phyloP scores from a whole-genome alignment of 208 protist species.

The Trypanosomatidae sp. region DNA sequence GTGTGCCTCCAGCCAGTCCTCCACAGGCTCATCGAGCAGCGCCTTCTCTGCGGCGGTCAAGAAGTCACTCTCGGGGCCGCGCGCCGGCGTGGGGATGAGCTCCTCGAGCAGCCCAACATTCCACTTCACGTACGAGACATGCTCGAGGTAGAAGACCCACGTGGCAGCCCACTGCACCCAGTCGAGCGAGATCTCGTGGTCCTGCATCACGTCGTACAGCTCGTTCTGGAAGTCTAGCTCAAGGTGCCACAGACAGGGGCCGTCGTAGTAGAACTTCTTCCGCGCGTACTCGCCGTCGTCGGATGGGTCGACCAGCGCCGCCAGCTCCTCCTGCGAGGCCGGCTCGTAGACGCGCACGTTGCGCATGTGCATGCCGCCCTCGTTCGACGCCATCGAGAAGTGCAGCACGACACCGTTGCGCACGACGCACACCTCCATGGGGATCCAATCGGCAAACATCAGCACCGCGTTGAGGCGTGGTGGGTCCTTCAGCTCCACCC shows the following conservation, averaged over 20 bases:
- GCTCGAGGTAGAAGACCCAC: constrained; percentile 83
- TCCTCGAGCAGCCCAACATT: constrained; percentile 55
- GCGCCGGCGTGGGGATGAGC: constrained; percentile 52
- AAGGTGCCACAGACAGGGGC: constrained; percentile 81
- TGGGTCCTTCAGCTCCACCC: constrained; percentile 62
- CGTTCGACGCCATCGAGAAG: constrained; percentile 73
- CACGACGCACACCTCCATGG: constrained; percentile 70
- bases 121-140: constrained; percentile 68
- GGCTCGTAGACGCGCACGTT: constrained; percentile 78
- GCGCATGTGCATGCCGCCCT: constrained; percentile 86
- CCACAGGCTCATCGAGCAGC: constrained; percentile 47
- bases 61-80: constrained; percentile 74
- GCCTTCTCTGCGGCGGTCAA: constrained; percentile 46
- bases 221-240: constrained; percentile 83
- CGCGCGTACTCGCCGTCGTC: constrained; percentile 57
- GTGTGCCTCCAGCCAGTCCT: constrained; percentile 51
- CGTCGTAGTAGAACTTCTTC: constrained; percentile 77
- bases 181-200: constrained; percentile 72
- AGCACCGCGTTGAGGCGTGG: constrained; percentile 63
- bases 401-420: constrained; percentile 77
- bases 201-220: constrained; percentile 87
- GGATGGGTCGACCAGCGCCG: constrained; percentile 30
- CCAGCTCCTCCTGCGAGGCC: constrained; percentile 12
- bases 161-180: constrained; percentile 70
- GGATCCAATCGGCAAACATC: constrained; percentile 74